Evolutionary conservation across 768 basidiomycete genomes (phyloP), one percentile per base, ranked within the genome.

Genomic region (Gyrodon lividus): DNA sequence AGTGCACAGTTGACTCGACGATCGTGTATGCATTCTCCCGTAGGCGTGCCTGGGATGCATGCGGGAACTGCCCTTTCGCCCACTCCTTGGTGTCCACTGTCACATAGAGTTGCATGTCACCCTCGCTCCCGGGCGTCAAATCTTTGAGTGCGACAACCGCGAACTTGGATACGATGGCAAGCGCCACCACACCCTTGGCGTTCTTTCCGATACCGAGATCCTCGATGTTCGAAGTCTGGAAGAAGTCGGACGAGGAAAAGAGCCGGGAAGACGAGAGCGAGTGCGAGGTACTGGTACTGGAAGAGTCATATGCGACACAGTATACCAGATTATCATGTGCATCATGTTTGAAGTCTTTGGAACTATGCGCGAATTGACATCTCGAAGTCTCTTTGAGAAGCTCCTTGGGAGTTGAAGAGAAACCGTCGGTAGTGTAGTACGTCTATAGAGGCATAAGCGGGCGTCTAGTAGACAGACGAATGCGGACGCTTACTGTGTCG

Each of bases 21-120:
- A 99, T 85, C 9, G 97, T 99, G 67, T 99, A 98, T 6, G 91
- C 90, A 64, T 96, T 95, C 72, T 95, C 92, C 6, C 85, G 80
- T 13, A 97, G 78, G 31, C 79, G 77, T 2, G 88, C 86, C 2
- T 81, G 83, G 0, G 84, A 86, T 3, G 89, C 86, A 63, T 97
- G 97, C 3, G 97, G 97, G 76, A 99, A 98, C 53, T 84, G 83
- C 2, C 92, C 93, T 59, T 86, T 84, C 2, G 88, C 86, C 94
- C 94, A 99, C 2, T 74, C 79, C 61, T 80, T 77, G 6, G 89
- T 85, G 66, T 98, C 90, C 4, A 90, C 77, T 0, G 89, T 82
- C 33, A 97, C 92, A 61, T 92, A 98, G 9, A 98, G 74, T 41
- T 86, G 67, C 87, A 91, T 89, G 58, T 93, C 86, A 14, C 84